phyloP scores from a whole-genome alignment of 148 eudicot species.

The Chenopodium album region DNA sequence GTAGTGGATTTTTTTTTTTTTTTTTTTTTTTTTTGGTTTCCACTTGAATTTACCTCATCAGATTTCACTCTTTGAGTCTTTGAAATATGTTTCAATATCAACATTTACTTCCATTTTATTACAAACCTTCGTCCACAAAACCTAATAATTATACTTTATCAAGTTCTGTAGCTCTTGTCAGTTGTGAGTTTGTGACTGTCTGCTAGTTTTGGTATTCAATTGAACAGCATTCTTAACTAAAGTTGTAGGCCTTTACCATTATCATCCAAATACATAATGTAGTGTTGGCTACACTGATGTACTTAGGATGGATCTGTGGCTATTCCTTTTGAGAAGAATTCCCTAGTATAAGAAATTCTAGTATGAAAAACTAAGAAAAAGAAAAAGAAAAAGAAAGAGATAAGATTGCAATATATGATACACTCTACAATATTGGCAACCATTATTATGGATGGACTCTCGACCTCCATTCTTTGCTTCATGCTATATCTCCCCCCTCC shows the following conservation, averaged over 20 bases:
- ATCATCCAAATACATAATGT: too few relatives aligned
- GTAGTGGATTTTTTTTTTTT: not conserved
- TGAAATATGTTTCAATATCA: not conserved
- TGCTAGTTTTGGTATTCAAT: not conserved
- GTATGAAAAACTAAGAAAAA: not conserved
- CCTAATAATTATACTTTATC: not conserved
- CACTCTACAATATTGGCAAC: not conserved
- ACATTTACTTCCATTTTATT: too few relatives aligned
- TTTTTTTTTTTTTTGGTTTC: too few relatives aligned
- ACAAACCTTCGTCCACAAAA: not conserved
- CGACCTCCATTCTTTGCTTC: not conserved
- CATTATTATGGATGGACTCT: not conserved
- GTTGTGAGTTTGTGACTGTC: not conserved
- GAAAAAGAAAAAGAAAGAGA: not conserved
- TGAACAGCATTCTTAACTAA: too few relatives aligned
- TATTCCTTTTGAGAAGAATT: too few relatives aligned
- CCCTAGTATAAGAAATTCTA: not conserved
- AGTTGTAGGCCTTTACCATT: too few relatives aligned
- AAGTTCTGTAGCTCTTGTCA: not conserved
- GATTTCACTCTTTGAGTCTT: not conserved
- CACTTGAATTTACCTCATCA: not conserved
- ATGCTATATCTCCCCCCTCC: too few relatives aligned
- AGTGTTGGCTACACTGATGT: too few relatives aligned
- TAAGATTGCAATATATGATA: not conserved
- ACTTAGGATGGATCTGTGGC: too few relatives aligned